Evolutionary conservation across 139 green algal genomes (phyloP).

Genomic region (Chlamydomonas urium): DNA sequence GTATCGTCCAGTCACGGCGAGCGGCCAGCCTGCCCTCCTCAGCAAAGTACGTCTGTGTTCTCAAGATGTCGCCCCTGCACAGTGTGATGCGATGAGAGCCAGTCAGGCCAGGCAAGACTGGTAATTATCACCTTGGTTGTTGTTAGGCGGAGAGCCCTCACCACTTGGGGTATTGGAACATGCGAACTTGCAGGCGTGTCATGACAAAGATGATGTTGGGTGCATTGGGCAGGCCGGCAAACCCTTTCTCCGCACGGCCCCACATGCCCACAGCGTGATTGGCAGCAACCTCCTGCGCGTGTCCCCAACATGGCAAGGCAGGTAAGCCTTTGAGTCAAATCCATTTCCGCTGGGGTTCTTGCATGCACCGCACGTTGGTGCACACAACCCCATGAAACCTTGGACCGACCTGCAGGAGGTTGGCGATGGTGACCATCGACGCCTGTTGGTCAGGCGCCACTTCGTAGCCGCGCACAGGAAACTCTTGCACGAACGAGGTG

Average conservation of each 20-base stretch:
- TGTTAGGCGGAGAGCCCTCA: too few species aligned
- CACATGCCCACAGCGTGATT: slow-evolving; percentile 88
- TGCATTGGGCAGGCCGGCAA: slow-evolving; percentile 72
- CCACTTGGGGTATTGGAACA: slow-evolving; percentile 83
- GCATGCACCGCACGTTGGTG: too few species aligned
- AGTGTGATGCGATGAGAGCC: not conserved
- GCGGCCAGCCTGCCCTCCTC: slow-evolving; percentile 71
- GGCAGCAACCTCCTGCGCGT: slow-evolving; percentile 75
- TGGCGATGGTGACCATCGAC: slow-evolving; percentile 77
- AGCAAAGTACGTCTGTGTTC: slow-evolving; percentile 84
- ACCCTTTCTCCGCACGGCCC: slow-evolving; percentile 75
- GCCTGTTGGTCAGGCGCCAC: slow-evolving; percentile 67
- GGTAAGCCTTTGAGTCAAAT: too few species aligned
- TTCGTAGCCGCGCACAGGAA: slow-evolving; percentile 75
- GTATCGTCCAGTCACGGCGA: slow-evolving; percentile 78
- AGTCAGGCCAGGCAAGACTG: too few species aligned
- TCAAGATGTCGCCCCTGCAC: slow-evolving; percentile 46
- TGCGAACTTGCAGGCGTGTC: slow-evolving; percentile 86
- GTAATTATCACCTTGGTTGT: too few species aligned
- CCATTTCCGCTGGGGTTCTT: too few species aligned
- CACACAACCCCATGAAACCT: too few species aligned
- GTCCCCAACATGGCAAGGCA: too few species aligned
- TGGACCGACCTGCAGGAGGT: slow-evolving; percentile 84
- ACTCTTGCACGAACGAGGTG: slow-evolving; percentile 50
- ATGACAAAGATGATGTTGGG: slow-evolving; percentile 77